Conservation (phyloP, 2,329 filamentous ascomycete species). For the Pezicula carpinea region DNA sequence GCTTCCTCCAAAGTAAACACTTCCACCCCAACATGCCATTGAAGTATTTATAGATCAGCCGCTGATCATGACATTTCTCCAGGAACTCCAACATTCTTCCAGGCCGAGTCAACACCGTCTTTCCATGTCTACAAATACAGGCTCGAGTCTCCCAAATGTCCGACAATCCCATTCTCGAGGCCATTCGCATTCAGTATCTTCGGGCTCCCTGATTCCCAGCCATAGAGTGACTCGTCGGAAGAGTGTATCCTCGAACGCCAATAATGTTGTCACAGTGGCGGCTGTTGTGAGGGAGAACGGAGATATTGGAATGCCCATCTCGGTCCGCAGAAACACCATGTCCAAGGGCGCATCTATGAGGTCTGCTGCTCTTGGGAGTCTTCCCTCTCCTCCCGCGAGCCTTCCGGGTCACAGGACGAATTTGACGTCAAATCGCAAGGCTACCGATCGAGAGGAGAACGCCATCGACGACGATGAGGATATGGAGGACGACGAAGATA, state of each 20-base stretch:
- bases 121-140: constrained; percentile 51
- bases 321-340: constrained; percentile 61
- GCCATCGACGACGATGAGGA: constrained; percentile 66
- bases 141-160: constrained; percentile 50
- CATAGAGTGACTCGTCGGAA: constrained; percentile 90
- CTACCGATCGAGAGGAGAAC: constrained; percentile 46
- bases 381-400: constrained; percentile 64
- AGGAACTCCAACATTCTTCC: constrained; percentile 63
- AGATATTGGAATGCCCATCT: constrained; percentile 57
- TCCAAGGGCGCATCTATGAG: constrained; percentile 57
- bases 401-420: constrained; percentile 51
- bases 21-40: constrained; percentile 23
- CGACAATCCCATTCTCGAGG: constrained; percentile 44
- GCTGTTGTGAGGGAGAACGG: constrained; percentile 64
- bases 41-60: constrained; percentile 24
- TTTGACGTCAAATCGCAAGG: constrained; percentile 45
- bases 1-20: constrained; percentile 56
- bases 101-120: constrained; percentile 61
- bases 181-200: constrained; percentile 77
- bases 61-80: constrained; percentile 27
- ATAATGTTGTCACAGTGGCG: constrained; percentile 71
- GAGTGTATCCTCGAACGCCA: constrained; percentile 76
- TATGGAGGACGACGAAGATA: constrained; percentile 46
- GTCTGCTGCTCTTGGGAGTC: constrained; percentile 48
- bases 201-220: constrained; percentile 70